Evolutionary conservation across 352 stramenopile genomes (phyloP).

Genomic region (Phytophthora quininea): DNA sequence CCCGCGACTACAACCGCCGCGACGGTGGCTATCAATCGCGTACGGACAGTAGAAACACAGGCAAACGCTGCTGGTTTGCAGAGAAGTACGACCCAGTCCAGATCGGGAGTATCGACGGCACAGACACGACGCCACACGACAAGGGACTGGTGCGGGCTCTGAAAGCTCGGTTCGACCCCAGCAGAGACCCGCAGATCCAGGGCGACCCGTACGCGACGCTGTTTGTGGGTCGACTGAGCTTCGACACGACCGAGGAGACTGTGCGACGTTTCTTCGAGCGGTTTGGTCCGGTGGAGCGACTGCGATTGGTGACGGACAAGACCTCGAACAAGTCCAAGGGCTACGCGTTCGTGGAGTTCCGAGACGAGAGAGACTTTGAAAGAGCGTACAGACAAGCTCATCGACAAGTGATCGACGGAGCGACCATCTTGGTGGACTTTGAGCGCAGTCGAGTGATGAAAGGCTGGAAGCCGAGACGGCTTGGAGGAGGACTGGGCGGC

Average conservation of each 20-base stretch:
- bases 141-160: slow-evolving; percentile 62
- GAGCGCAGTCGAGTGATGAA: slow-evolving; percentile 81
- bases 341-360: slow-evolving; percentile 85
- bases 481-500: slow-evolving; percentile 78
- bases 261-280: slow-evolving; percentile 46
- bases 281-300: slow-evolving; percentile 52
- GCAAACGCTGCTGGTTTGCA: slow-evolving; percentile 60
- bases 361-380: slow-evolving; percentile 56
- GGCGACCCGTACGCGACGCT: slow-evolving; percentile 70
- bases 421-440: slow-evolving; percentile 74
- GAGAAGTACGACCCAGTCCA: slow-evolving; percentile 72
- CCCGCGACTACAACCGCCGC: slow-evolving; percentile 1
- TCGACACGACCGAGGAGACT: slow-evolving; percentile 58
- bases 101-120: slow-evolving; percentile 77
- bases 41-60: neutral
- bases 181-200: slow-evolving; percentile 62
- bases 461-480: slow-evolving; percentile 78
- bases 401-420: slow-evolving; percentile 60
- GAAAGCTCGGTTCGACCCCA: slow-evolving; percentile 55
- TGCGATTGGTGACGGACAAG: slow-evolving; percentile 73
- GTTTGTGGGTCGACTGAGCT: slow-evolving; percentile 73
- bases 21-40: slow-evolving; percentile 1
- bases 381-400: slow-evolving; percentile 65
- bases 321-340: slow-evolving; percentile 68
- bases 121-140: slow-evolving; percentile 65